Conservation (phyloP, 495 filamentous ascomycete genomes). For the Aspergillus panamensis region DNA sequence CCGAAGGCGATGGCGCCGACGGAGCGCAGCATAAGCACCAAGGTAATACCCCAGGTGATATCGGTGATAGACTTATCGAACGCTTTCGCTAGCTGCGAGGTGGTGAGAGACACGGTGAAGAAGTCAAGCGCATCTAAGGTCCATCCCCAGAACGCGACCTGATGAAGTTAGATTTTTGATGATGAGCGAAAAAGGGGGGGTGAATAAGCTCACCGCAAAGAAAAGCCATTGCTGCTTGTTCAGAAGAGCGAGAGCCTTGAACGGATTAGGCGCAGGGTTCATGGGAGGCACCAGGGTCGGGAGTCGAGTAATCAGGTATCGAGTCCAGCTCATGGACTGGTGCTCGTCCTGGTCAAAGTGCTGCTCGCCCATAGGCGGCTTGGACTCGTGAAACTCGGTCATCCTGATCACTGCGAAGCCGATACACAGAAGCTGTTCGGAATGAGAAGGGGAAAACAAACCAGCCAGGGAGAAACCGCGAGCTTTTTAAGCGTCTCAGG, state of each 20-base stretch:
- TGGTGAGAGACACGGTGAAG: constrained; percentile 81
- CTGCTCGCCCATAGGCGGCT: not conserved
- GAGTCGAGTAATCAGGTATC: constrained; percentile 69
- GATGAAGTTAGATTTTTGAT: constrained; percentile 7
- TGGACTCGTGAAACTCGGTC: constrained; percentile 9
- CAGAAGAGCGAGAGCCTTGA: constrained; percentile 64
- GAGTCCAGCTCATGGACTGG: constrained; percentile 48
- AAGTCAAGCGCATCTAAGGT: constrained; percentile 90
- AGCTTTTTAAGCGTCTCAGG: too few relatives aligned
- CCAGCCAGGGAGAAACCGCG: not conserved
- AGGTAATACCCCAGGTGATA: constrained; percentile 88
- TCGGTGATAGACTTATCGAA: constrained; percentile 68
- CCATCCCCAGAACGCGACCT: constrained; percentile 68
- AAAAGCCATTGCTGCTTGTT: constrained; percentile 81
- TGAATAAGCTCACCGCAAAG: constrained; percentile 50
- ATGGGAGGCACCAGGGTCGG: constrained; percentile 72
- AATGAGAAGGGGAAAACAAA: not conserved
- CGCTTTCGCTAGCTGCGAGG: constrained; percentile 59
- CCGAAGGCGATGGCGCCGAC: constrained; percentile 73
- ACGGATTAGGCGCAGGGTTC: constrained; percentile 73
- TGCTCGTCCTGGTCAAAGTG: constrained; percentile 24
- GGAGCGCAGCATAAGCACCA: constrained; percentile 76
- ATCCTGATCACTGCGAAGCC: constrained; percentile 4
- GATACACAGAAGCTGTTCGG: not conserved
- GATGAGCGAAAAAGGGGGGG: not conserved